These are phyloP conservation scores for Rhizophora mangle DNA, from an alignment of 345 rosid genomes.

Conservation along the genomic window DNA sequence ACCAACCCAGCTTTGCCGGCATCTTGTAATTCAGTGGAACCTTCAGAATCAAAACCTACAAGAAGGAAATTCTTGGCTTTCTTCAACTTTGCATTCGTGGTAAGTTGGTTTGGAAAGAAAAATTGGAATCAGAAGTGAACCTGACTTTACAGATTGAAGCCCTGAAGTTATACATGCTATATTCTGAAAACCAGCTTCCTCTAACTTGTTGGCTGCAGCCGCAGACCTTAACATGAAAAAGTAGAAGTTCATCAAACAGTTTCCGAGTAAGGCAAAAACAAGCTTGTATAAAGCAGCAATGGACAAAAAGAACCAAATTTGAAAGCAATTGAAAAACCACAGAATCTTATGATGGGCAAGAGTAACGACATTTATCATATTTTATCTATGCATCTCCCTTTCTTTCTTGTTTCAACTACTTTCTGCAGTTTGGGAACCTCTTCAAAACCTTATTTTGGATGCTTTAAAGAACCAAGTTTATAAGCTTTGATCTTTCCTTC, in stretches of 20 bases:
- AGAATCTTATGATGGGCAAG: no score
- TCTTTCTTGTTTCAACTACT: no score
- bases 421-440: no score
- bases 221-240: slow-evolving; percentile 57
- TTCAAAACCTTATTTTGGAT: no score
- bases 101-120: background rate
- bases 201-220: slow-evolving; percentile 74
- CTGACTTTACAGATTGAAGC: slow-evolving; percentile 81
- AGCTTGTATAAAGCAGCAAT: background rate
- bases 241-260: slow-evolving; percentile 17
- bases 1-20: slow-evolving; percentile 94
- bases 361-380: no score
- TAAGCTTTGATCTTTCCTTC: background rate
- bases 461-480: no score
- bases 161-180: slow-evolving; percentile 86
- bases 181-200: slow-evolving; percentile 65
- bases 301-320: background rate
- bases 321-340: no score
- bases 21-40: slow-evolving; percentile 61
- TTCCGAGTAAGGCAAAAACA: background rate
- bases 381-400: no score
- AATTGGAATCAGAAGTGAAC: slow-evolving; percentile 25
- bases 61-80: slow-evolving; percentile 1
- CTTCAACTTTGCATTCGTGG: background rate
- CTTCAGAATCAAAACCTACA: slow-evolving; percentile 76